Base-by-base conservation (phyloP, 805 yeast species). In the Candida awuae region DNA sequence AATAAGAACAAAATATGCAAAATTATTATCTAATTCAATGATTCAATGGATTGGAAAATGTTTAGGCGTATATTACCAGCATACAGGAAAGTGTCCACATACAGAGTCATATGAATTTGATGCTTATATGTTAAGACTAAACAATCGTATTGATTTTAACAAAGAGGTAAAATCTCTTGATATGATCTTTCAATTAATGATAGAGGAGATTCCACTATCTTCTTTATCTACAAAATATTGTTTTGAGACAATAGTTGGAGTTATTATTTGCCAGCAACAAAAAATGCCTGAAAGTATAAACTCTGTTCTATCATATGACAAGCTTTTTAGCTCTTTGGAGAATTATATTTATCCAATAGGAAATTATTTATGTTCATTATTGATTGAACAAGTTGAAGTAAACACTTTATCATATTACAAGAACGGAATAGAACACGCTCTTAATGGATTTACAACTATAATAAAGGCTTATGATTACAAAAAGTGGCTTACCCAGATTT, bases 161-260 rank as follows among this genome's bases (percentile, higher is more conserved):
- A 29, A 29, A 2, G 46, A 49, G 5, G 51, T 54, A 1, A 39
- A 48, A 9, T 46, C 41, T 4, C 30, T 68, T 25, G 55, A 63
- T 42, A 39, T 50, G 7, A 38, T 62, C 0, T 58, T 66, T 38
- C 42, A 48, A 2, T 38, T 47, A 9, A 47, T 71, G 25, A 17
- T 57, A 0, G 39, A 46, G 0, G 39, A 43, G 8, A 38, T 52
- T 10, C 43, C 48, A 1, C 25, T 36, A 1, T 45, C 49, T 1
- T 39, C 55, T 26, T n/a, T 49, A 3, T 48, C 50, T 9, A 56
- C 58, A 4, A 31, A 31, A 8, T 28, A 46, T 5, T 51, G 62
- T 36, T 56, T 68, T 31, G 74, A 72, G 29, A 44, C 65, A 4
- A 50, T 68, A 6, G 29, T 68, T 8, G 75, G 76, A 1, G 63